Percentiles rank a stretch among this genome's conserved stretches.
Evolutionary conservation across 805 yeast species (phyloP).

Genomic region (Metschnikowia shivogae): DNA sequence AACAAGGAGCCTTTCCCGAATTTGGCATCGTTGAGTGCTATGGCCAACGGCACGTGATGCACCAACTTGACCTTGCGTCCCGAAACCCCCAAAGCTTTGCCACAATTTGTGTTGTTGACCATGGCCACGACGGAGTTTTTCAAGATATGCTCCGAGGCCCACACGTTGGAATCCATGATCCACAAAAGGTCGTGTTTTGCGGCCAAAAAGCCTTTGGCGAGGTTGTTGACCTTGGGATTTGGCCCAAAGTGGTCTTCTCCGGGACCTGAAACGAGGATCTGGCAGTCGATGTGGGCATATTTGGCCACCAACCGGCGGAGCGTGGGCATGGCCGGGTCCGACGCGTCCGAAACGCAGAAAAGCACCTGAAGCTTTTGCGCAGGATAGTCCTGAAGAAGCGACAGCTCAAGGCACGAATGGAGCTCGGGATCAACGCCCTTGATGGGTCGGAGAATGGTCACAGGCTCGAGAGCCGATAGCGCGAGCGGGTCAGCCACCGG

Average conservation of each 20-base stretch:
- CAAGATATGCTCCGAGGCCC: slow-evolving; percentile 65
- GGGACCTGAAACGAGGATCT: slow-evolving; percentile 43
- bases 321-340: slow-evolving; percentile 63
- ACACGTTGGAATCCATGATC: slow-evolving; percentile 84
- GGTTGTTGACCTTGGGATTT: slow-evolving; percentile 83
- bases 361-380: slow-evolving; percentile 56
- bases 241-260: slow-evolving; percentile 66
- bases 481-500: slow-evolving; percentile 15
- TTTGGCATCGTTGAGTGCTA: slow-evolving; percentile 17
- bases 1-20: slow-evolving; percentile 26
- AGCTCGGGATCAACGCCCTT: slow-evolving; percentile 82
- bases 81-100: slow-evolving; percentile 25
- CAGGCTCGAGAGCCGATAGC: slow-evolving; percentile 34
- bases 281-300: slow-evolving; percentile 56
- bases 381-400: slow-evolving; percentile 69
- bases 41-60: slow-evolving; percentile 77
- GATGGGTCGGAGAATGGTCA: slow-evolving; percentile 75
- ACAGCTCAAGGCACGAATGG: slow-evolving; percentile 59
- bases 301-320: slow-evolving; percentile 46
- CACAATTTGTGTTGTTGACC: slow-evolving; percentile 50
- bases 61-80: slow-evolving; percentile 55
- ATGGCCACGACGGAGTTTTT: slow-evolving; percentile 57
- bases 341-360: slow-evolving; percentile 64
- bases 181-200: slow-evolving; percentile 75
- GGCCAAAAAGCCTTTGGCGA: slow-evolving; percentile 69